Evolutionary conservation across 2,329 filamentous ascomycete species (phyloP).

Genomic region (Ilyonectria robusta): DNA sequence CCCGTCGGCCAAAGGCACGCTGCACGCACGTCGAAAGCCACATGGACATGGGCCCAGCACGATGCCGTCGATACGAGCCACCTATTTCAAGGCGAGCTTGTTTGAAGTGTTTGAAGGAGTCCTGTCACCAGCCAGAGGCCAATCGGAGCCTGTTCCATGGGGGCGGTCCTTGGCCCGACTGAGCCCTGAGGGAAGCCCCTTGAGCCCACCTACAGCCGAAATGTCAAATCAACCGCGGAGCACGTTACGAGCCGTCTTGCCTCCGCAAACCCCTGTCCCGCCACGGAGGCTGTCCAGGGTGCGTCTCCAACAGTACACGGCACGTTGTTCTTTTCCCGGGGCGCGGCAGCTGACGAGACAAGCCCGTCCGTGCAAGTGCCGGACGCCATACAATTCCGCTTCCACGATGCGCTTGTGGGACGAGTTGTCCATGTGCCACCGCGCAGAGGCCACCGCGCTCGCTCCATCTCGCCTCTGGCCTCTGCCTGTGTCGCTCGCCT

Average conservation of each 20-base stretch:
- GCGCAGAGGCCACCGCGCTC: constrained; percentile 8
- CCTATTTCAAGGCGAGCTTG: constrained; percentile 15
- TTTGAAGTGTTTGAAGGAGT: constrained; percentile 23
- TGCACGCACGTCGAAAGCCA: constrained; percentile 25
- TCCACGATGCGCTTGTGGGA: constrained; percentile 23
- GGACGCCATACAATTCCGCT: constrained; percentile 18
- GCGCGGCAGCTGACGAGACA: constrained; percentile 21
- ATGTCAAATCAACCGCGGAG: constrained; percentile 26
- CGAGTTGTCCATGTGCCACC: constrained; percentile 10
- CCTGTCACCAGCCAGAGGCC: constrained; percentile 28
- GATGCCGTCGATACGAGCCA: constrained; percentile 19
- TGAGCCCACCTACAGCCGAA: constrained; percentile 15
- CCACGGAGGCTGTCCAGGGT: constrained; percentile 5
- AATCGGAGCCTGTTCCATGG: constrained; percentile 47
- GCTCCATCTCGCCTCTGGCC: constrained; percentile 3
- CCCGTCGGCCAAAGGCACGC: constrained; percentile 5
- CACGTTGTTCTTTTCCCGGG: not conserved
- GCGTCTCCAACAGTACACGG: not conserved
- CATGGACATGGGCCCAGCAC: constrained; percentile 9
- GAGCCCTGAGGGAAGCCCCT: constrained; percentile 35
- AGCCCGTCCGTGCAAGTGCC: constrained; percentile 24
- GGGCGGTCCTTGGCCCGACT: constrained; percentile 41
- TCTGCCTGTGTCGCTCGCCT: constrained; percentile 24
- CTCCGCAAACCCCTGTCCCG: constrained; percentile 14
- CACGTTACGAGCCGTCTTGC: constrained; percentile 9